Evolutionary conservation across 2,329 filamentous ascomycete species (phyloP), one percentile per base, ranked within the genome.

Genomic region (Colletotrichum zoysiae): DNA sequence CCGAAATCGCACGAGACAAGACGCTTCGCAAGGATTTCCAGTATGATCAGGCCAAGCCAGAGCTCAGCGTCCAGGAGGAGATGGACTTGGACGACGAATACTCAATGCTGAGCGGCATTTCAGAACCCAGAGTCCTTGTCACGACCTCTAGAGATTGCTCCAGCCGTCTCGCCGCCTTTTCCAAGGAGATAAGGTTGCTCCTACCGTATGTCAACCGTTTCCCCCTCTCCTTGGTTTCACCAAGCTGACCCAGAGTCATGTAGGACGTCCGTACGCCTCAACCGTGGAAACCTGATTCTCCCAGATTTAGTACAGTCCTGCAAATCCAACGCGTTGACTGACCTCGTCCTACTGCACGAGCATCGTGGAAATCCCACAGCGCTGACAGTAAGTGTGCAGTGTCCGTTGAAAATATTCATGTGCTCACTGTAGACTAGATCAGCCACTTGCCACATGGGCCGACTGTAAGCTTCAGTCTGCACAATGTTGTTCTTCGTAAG

Each of bases 341-440:
- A 99, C 78, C 88, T 99, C 75, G 85, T 98, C 26, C 86, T 98
- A 2, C 87, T 97, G 1, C 95, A 98, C 80, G 96, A 98, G 79
- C 95, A 98, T 81, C 90, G 96, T 79, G 95, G 95, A 77, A 95
- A 93, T 1, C 96, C 96, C 0, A 98, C 95, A 0, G 95, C 95
- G 1, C 84, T 99, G 76, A 97, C 94, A 23, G 1, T 62, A 51
- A 35, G 60, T 40, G n/a, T 16, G 40, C 14, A 33, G 23, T 2
- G 84, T 97, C 35, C 3, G 48, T 95, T 92, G 1, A 95, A 97
- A 97, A 79, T 20, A 23, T 48, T 95, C 95, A 1, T 94, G 97
- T 78, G 95, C 46, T 50, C 59, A 26, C n/a, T 26, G 38, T 40
- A 46, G 33, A 38, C 18, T 2, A 62, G 46, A 94, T 95, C 74